Evolutionary conservation across 1,284 basidiomycete genomes (phyloP).

Genomic region (Fomitopsis schrenkii): DNA sequence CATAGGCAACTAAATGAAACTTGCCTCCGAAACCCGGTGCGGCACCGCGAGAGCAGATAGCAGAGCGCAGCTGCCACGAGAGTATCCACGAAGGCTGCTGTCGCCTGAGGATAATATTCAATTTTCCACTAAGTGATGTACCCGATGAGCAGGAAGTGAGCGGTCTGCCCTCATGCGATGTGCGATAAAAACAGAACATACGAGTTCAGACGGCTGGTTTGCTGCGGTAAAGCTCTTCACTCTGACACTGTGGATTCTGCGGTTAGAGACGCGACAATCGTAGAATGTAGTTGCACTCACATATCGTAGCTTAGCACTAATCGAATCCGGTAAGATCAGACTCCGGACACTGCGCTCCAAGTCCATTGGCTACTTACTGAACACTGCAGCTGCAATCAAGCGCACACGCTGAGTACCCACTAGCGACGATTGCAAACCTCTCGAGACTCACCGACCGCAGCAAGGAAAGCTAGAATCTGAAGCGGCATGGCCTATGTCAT

Average conservation of each 20-base stretch:
- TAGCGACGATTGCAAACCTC: no score
- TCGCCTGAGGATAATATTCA: constrained; percentile 14
- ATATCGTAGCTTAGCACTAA: constrained; percentile 17
- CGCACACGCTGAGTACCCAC: no score
- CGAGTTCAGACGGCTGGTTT: not conserved
- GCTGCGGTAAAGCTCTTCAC: not conserved
- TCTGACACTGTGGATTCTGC: not conserved
- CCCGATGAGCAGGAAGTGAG: not conserved
- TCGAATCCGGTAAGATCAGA: not conserved
- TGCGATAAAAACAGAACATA: not conserved
- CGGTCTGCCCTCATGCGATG: not conserved
- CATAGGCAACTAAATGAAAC: not conserved
- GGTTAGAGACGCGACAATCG: not conserved
- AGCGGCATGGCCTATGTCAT: no score
- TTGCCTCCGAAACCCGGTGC: not conserved
- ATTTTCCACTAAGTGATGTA: constrained; percentile 8
- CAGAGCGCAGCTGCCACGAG: constrained; percentile 17
- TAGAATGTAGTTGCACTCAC: constrained; percentile 2
- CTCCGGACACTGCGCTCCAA: no score
- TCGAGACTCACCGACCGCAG: no score
- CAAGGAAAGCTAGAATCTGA: no score
- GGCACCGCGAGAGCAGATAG: not conserved
- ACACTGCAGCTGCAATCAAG: no score
- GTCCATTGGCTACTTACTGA: no score
- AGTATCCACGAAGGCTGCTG: constrained; percentile 14